A percentile compares a stretch with the other conserved stretches of the same genome.
Evolutionary conservation across 164 flowering plant genomes (phyloP).

Genomic region (Umbellularia californica): DNA sequence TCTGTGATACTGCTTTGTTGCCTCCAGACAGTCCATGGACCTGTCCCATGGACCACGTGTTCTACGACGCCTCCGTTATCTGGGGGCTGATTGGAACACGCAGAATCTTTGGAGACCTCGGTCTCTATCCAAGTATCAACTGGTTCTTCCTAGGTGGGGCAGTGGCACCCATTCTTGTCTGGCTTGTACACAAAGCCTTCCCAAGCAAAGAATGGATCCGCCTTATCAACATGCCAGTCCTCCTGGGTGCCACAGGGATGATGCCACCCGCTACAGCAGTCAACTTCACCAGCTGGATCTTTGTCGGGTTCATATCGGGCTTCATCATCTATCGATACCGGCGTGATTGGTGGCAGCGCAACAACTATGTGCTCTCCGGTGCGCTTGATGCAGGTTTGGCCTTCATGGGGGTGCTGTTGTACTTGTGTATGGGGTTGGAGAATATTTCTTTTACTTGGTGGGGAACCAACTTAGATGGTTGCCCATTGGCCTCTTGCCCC

Average conservation of each 20-base stretch:
- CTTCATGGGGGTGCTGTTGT: slow-evolving; percentile 73
- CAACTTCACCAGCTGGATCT: slow-evolving; percentile 62
- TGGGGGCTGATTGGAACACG: slow-evolving; percentile 89
- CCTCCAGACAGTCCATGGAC: slow-evolving; percentile 68
- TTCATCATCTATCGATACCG: slow-evolving; percentile 52
- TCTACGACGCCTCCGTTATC: slow-evolving; percentile 80
- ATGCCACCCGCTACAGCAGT: slow-evolving; percentile 88
- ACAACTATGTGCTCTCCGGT: slow-evolving; percentile 77
- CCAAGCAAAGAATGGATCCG: slow-evolving; percentile 71
- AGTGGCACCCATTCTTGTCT: slow-evolving; percentile 60
- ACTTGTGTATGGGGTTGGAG: slow-evolving; percentile 50
- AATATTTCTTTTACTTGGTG: slow-evolving; percentile 51
- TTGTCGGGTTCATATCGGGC: slow-evolving; percentile 63
- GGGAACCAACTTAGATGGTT: slow-evolving; percentile 73
- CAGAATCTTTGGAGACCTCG: slow-evolving; percentile 65
- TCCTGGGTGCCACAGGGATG: slow-evolving; percentile 53
- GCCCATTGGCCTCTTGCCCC: slow-evolving; percentile 68
- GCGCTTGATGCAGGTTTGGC: slow-evolving; percentile 83
- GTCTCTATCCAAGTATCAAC: slow-evolving; percentile 48
- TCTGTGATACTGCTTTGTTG: slow-evolving; percentile 43
- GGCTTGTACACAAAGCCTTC: slow-evolving; percentile 56
- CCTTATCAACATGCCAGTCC: slow-evolving; percentile 70
- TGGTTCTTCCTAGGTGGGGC: slow-evolving; percentile 87
- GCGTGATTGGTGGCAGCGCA: slow-evolving; percentile 60
- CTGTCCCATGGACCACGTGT: slow-evolving; percentile 67